phyloP scores from a whole-genome alignment of 176 grass and related monocot species.

The Alloteropsis semialata region DNA sequence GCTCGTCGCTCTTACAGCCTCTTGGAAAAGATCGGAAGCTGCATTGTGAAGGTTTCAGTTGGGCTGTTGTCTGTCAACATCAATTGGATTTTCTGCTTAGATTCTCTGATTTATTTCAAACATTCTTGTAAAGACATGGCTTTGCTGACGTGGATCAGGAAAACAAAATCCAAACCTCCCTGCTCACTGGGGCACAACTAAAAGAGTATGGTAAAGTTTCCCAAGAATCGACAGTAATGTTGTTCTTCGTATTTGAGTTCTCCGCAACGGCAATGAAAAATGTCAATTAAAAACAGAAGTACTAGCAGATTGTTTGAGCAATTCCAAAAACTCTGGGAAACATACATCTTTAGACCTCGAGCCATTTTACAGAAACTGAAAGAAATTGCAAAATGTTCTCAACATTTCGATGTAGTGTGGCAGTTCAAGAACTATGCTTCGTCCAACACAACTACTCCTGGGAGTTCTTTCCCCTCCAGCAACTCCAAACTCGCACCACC shows the following conservation, averaged over 20 bases:
- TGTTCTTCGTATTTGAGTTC: not conserved
- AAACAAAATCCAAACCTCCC: not conserved
- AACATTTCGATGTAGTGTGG: not conserved
- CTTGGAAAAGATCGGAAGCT: too few species aligned
- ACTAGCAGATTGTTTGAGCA: not conserved
- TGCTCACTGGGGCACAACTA: not conserved
- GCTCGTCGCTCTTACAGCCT: too few species aligned
- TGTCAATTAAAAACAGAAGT: not conserved
- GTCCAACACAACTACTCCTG: constrained; percentile 42
- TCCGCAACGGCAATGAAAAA: not conserved
- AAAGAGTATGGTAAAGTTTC: not conserved
- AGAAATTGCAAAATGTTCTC: not conserved
- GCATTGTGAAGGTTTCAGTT: not conserved
- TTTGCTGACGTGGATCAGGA: not conserved
- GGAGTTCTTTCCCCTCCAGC: constrained; percentile 56
- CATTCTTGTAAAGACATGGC: not conserved
- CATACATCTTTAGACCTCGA: not conserved
- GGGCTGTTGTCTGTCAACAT: not conserved
- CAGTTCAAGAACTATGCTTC: constrained; percentile 14
- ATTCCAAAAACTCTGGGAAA: not conserved
- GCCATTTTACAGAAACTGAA: not conserved
- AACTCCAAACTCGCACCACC: constrained; percentile 55
- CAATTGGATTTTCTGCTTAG: not conserved
- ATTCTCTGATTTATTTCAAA: not conserved
- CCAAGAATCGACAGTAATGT: not conserved